Evolutionary conservation across 1,139 yeast genomes (phyloP).

Genomic region (Hyphopichia khmerensis): DNA sequence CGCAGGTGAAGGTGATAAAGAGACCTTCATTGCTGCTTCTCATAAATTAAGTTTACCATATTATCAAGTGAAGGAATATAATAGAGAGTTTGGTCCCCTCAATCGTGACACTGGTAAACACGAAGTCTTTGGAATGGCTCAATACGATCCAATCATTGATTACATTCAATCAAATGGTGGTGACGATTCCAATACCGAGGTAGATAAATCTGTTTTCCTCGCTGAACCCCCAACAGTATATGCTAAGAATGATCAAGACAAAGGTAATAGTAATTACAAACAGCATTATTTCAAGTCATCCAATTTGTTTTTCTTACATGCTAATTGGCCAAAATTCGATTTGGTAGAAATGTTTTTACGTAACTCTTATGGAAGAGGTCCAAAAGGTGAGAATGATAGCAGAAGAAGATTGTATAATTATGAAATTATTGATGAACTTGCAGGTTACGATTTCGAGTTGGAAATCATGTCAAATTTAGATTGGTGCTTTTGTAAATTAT

Average conservation of each 20-base stretch:
- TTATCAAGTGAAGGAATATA: conserved; percentile 52
- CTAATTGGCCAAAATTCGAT: conserved; percentile 38
- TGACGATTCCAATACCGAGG: background rate
- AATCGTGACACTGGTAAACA: conserved; percentile 18
- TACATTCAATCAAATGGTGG: conserved; percentile 20
- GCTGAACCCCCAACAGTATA: conserved; percentile 15
- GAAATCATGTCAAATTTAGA: conserved; percentile 23
- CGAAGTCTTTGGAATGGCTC: conserved; percentile 38
- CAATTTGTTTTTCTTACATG: conserved; percentile 33
- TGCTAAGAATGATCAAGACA: conserved; percentile 21
- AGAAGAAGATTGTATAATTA: conserved; percentile 30
- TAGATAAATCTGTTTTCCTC: conserved; percentile 5
- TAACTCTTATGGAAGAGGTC: conserved; percentile 29
- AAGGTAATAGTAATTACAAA: conserved; percentile 23
- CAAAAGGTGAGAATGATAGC: conserved; percentile 18
- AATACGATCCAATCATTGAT: conserved; percentile 37
- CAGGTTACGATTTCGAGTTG: conserved; percentile 30
- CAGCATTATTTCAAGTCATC: conserved; percentile 30
- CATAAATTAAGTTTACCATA: conserved; percentile 47
- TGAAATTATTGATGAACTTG: conserved; percentile 24
- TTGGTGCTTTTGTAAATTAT: conserved; percentile 28
- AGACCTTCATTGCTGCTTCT: conserved; percentile 62
- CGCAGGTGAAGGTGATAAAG: conserved; percentile 65
- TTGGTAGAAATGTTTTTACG: conserved; percentile 23
- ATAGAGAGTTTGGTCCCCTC: conserved; percentile 36